A percentile compares a stretch with the other conserved stretches of the same genome.
phyloP scores from a whole-genome alignment of 1,139 yeast species.

The Saccharomycopsis phalli region DNA sequence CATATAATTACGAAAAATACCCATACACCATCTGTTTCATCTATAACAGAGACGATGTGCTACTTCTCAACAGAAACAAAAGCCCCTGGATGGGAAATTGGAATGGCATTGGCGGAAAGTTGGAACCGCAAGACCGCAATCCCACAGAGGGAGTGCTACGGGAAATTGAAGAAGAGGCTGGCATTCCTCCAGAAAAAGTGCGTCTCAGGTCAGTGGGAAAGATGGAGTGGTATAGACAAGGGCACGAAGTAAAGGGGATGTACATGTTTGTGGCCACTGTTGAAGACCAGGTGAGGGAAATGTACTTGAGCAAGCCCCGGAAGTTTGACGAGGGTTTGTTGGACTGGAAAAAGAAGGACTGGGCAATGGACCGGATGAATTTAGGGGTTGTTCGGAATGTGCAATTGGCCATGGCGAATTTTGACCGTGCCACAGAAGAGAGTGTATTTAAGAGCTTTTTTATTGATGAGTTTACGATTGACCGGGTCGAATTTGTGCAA shows the following conservation, averaged over 20 bases:
- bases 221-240: slow-evolving; percentile 29
- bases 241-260: slow-evolving; percentile 32
- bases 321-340: slow-evolving; percentile 34
- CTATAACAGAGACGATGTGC: slow-evolving; percentile 21
- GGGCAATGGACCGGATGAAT: slow-evolving; percentile 35
- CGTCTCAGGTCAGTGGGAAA: slow-evolving; percentile 29
- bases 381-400: slow-evolving; percentile 40
- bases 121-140: slow-evolving; percentile 30
- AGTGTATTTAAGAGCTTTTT: slow-evolving; percentile 15
- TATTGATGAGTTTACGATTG: slow-evolving; percentile 1
- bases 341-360: slow-evolving; percentile 36
- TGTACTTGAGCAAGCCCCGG: slow-evolving; percentile 20
- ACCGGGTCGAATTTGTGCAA: slow-evolving; percentile 4
- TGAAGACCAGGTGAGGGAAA: slow-evolving; percentile 21
- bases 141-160: slow-evolving; percentile 36
- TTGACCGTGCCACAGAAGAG: slow-evolving; percentile 8
- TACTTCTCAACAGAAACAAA: slow-evolving; percentile 36
- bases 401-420: slow-evolving; percentile 26
- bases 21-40: slow-evolving; percentile 18
- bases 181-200: slow-evolving; percentile 26
- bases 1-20: slow-evolving; percentile 9
- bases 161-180: slow-evolving; percentile 40
- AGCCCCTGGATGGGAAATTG: slow-evolving; percentile 46
- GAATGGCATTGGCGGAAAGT: slow-evolving; percentile 45
- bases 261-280: slow-evolving; percentile 36